A percentile compares a stretch with the other conserved stretches of the same genome.
These are phyloP conservation scores for Chytridiales sp. DNA, from an alignment of 371 early-diverging fungal species.

Conservation along the genomic window DNA sequence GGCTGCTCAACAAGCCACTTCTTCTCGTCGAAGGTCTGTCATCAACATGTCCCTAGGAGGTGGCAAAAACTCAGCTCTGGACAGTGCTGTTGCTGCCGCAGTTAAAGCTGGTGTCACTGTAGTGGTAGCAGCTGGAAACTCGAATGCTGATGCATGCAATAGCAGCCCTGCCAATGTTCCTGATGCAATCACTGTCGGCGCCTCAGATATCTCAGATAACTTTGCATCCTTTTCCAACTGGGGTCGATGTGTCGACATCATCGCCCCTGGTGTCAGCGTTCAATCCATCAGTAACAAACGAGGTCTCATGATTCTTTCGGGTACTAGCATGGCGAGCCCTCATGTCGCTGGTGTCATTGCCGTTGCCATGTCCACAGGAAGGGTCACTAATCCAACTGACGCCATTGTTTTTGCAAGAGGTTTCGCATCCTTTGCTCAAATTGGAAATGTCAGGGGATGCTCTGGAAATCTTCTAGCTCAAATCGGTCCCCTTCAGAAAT, in stretches of 20 bases:
- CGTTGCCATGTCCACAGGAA: conserved; percentile 14
- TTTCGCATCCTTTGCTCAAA: too few species aligned
- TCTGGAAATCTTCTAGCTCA: too few species aligned
- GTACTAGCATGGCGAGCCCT: conserved; percentile 99
- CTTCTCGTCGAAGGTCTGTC: conserved; percentile 5
- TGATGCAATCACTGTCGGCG: conserved; percentile 94
- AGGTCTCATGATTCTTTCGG: conserved; percentile 54
- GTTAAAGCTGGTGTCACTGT: conserved; percentile 63
- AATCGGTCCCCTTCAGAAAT: too few species aligned
- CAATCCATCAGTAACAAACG: conserved; percentile 59
- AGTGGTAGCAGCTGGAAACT: conserved; percentile 97
- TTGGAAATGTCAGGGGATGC: too few species aligned
- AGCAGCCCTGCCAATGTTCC: conserved; percentile 90
- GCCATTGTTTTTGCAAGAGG: too few species aligned
- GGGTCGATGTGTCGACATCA: conserved; percentile 83
- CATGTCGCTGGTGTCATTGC: conserved; percentile 97
- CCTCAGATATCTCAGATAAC: conserved; percentile 73
- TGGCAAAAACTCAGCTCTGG: conserved; percentile 24
- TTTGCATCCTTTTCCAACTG: conserved; percentile 78
- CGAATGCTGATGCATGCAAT: conserved; percentile 72
- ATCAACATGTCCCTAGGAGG: conserved; percentile 48
- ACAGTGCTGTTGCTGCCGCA: conserved; percentile 35
- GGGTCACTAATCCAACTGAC: neutral
- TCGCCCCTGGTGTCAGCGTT: conserved; percentile 88
- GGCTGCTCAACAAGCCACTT: conserved; percentile 18